A percentile compares a stretch with the other conserved stretches of the same genome.
Evolutionary conservation across 2,329 filamentous ascomycete species (phyloP).

Genomic region (Arthroderma uncinatum): DNA sequence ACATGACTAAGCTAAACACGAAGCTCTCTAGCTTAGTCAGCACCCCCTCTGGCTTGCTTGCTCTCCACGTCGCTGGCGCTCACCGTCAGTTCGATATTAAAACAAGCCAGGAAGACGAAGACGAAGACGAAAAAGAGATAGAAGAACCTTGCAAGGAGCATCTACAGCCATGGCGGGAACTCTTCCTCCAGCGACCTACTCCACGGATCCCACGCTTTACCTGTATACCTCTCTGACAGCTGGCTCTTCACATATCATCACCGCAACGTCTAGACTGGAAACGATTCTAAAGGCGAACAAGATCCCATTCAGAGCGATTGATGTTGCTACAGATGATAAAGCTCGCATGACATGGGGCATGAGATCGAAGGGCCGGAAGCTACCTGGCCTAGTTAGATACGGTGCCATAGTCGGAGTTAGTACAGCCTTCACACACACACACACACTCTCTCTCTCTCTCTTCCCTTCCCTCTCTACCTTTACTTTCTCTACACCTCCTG

Average conservation of each 20-base stretch:
- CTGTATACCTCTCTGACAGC: conserved; percentile 94
- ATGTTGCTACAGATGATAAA: conserved; percentile 80
- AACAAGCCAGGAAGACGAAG: not conserved
- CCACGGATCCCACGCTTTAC: conserved; percentile 63
- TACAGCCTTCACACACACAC: conserved; percentile 3
- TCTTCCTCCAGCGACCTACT: conserved; percentile 20
- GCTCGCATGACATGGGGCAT: conserved; percentile 82
- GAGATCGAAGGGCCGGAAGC: conserved; percentile 71
- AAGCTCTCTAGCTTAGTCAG: not conserved
- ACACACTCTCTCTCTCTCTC: too few relatives aligned
- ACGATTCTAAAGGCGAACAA: conserved; percentile 92
- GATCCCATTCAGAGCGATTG: conserved; percentile 84
- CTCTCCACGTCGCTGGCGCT: not conserved
- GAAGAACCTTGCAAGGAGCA: not conserved
- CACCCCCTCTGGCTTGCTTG: not conserved
- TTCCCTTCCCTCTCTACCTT: not conserved
- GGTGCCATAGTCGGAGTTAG: conserved; percentile 75
- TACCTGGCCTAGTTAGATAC: conserved; percentile 80
- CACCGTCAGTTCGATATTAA: not conserved
- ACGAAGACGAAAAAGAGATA: not conserved
- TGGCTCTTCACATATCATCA: conserved; percentile 91
- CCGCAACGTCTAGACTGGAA: conserved; percentile 87
- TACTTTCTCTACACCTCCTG: not conserved
- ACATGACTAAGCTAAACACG: not conserved
- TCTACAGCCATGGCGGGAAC: conserved; percentile 25